Base-by-base conservation (phyloP, 106 monocot genomes). In the Dendrobium officinale region DNA sequence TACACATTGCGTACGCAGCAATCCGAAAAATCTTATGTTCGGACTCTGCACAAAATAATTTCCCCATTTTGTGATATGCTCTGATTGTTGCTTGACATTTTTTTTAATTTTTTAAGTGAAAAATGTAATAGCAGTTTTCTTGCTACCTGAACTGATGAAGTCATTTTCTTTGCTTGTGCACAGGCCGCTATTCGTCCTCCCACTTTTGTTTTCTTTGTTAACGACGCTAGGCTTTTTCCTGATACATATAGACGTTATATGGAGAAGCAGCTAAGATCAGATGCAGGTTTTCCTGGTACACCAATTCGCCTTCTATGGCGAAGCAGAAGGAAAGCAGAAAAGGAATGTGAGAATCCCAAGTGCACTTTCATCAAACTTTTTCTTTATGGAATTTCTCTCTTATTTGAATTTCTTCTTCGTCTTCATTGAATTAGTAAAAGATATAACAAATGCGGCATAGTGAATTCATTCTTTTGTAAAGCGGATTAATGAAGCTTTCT, bases 181-280 rank as follows among this genome's bases (percentile, higher is more conserved):
- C 85, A 99, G 95, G 95, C 98, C 84, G 98, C 98, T 75, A 82
- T 91, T 79, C 85, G 93, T 13, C 98, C 98, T 6, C 95, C 98
- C 59, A 99, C 98, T 24, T 99, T 99, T 87, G 98, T 99, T 77
- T 95, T 95, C 87, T 99, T 99, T 82, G 95, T 99, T 19, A 99
- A 99, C 77, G 95, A 99, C 79, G 80, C 89, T 47, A 89, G 91
- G 80, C 86, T 95, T 43, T 99, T 99, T 77, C 91, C 98, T 58
- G 98, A 99, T 75, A 95, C 98, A 26, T 99, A 95, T 70, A 86
- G 95, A 78, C 92, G 98, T 42, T 99, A 99, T 77, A 99, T 99
- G 92, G 92, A 99, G 82, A 99, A 95, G 84, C 88, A 99, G 67
- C 88, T 99, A 17, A 79, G 95, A 55, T 81, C 89, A 45, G 86